phyloP scores from a whole-genome alignment of 2,329 filamentous ascomycete genomes.

The Pseudocercospora macadamiae region DNA sequence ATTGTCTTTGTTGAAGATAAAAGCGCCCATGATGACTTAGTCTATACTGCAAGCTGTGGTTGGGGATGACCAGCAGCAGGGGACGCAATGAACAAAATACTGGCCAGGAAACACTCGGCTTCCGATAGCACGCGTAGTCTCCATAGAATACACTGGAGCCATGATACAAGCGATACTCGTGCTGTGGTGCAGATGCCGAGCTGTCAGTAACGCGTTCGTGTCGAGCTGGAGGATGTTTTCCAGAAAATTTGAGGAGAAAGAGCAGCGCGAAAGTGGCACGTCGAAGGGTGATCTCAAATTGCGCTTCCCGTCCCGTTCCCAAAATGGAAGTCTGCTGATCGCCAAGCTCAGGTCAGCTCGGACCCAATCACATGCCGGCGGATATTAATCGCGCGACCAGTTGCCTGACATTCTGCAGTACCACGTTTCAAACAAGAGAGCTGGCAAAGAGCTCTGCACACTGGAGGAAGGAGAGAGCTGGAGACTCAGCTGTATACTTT shows the following conservation, averaged over 20 bases:
- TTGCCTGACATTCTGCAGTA: conserved; percentile 11
- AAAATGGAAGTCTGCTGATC: background rate
- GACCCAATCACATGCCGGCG: conserved; percentile 15
- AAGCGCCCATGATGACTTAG: conserved; percentile 12
- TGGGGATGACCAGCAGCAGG: background rate
- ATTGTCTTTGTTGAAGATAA: conserved; percentile 32
- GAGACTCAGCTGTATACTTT: background rate
- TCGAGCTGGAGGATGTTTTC: background rate
- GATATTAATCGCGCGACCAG: conserved; percentile 11
- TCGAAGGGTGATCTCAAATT: background rate
- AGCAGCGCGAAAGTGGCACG: background rate
- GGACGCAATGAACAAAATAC: background rate
- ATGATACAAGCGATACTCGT: background rate
- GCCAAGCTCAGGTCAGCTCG: background rate
- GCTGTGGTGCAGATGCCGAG: background rate
- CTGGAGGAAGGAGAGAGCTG: background rate
- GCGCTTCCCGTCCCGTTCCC: background rate
- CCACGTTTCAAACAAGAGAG: background rate
- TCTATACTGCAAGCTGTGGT: background rate
- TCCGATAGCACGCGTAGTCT: background rate
- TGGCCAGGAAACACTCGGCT: background rate
- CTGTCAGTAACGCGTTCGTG: background rate
- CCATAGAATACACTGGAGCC: background rate
- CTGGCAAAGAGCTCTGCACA: background rate
- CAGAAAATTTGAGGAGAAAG: background rate